Percentiles rank a stretch among this genome's conserved stretches.
Conservation (phyloP, 2,329 filamentous ascomycete genomes). For the Fusarium nygamai region DNA sequence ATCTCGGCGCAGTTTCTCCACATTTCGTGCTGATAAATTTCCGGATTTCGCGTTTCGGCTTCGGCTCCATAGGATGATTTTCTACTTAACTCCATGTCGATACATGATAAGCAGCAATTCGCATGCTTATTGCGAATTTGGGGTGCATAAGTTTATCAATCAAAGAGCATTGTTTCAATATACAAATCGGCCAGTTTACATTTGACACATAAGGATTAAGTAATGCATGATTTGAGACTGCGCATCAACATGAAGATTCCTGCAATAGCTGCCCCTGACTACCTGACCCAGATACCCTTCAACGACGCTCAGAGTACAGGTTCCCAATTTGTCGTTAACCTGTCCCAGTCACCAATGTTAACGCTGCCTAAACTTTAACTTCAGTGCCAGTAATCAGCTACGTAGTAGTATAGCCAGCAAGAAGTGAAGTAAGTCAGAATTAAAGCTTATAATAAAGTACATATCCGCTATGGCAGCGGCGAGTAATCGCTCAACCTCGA, state of each 20-base stretch:
- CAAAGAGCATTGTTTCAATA: too few species aligned
- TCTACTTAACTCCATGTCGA: background rate
- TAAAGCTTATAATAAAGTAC: background rate
- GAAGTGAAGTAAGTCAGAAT: background rate
- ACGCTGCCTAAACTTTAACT: rapidly evolving
- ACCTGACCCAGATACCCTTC: background rate
- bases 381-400: background rate
- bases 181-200: too few species aligned
- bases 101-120: background rate
- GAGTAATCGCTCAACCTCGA: background rate
- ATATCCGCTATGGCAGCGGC: rapidly evolving
- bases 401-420: background rate
- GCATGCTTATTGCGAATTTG: rapidly evolving
- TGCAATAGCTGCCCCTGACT: background rate
- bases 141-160: rapidly evolving
- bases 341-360: too few species aligned
- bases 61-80: background rate
- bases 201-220: background rate
- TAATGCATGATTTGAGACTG: too few species aligned
- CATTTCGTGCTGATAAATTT: background rate
- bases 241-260: background rate
- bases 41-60: background rate
- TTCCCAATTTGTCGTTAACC: rapidly evolving
- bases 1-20: background rate
- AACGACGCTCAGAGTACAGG: background rate